Percentiles rank a stretch among this genome's conserved stretches.
These are phyloP conservation scores for Suhomyces maxii DNA, from an alignment of 1,139 yeast genomes.

Conservation along the genomic window DNA sequence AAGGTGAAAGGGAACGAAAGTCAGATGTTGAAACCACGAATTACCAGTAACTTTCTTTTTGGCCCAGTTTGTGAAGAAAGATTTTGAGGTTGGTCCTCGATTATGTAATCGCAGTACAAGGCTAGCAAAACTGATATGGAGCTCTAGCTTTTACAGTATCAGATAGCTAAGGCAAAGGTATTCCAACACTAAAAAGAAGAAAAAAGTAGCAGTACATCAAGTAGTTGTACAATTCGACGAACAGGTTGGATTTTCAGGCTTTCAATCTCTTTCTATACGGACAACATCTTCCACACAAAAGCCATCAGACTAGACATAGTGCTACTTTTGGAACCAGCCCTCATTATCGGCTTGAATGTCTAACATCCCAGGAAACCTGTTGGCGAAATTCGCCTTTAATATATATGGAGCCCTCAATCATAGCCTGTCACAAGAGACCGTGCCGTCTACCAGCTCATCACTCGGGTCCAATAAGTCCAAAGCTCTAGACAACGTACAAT, in stretches of 20 bases:
- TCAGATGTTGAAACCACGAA: not conserved
- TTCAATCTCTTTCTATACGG: no score
- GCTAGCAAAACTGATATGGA: no score
- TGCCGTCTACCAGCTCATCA: slow-evolving; percentile 15
- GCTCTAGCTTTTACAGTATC: not conserved
- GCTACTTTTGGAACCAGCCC: no score
- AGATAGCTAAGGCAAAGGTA: not conserved
- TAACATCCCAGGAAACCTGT: slow-evolving; percentile 14
- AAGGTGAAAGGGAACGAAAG: no score
- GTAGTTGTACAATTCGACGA: no score
- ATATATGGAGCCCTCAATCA: slow-evolving; percentile 30
- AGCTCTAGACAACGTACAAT: slow-evolving; percentile 6
- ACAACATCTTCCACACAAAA: no score
- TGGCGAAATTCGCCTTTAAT: slow-evolving; percentile 37
- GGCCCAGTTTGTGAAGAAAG: not conserved
- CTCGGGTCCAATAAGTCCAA: slow-evolving; percentile 11
- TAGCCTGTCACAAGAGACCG: slow-evolving; percentile 12
- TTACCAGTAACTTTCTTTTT: not conserved
- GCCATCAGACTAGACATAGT: no score
- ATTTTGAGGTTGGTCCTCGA: not conserved
- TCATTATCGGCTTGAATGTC: slow-evolving; percentile 1
- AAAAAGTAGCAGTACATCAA: no score
- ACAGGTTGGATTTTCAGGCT: no score
- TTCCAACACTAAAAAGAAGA: no score
- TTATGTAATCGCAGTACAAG: not conserved